A percentile compares a stretch with the other conserved stretches of the same genome.
phyloP scores from a whole-genome alignment of 2,329 filamentous ascomycete species.

The Diaporthe sp. region DNA sequence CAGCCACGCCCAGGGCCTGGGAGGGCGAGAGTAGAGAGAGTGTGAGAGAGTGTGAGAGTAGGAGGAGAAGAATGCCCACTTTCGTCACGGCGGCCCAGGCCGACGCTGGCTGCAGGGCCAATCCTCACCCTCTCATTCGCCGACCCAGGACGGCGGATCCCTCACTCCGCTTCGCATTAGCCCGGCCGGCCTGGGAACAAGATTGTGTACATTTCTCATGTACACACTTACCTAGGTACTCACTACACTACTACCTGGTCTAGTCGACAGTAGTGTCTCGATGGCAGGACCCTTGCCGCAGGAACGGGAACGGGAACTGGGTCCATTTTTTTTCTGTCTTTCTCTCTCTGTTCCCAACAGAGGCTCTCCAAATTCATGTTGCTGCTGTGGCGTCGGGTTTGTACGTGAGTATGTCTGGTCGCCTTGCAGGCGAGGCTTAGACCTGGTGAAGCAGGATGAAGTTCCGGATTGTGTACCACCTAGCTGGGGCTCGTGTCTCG shows the following conservation, averaged over 20 bases:
- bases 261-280: slow-evolving; percentile 12
- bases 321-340: background rate
- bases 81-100: slow-evolving; percentile 23
- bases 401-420: background rate
- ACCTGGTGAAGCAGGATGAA: background rate
- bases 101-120: slow-evolving; percentile 14
- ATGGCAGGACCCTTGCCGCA: slow-evolving; percentile 19
- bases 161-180: slow-evolving; percentile 8
- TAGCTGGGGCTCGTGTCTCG: background rate
- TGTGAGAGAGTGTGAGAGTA: background rate
- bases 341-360: background rate
- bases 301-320: slow-evolving; percentile 1
- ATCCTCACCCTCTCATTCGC: slow-evolving; percentile 15
- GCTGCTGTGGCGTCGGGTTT: background rate
- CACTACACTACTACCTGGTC: background rate
- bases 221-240: background rate
- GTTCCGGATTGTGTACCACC: background rate
- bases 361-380: background rate
- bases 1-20: background rate
- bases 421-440: slow-evolving; percentile 5
- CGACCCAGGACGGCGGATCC: slow-evolving; percentile 35
- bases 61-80: background rate
- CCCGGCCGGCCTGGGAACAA: background rate
- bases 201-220: background rate
- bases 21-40: background rate